Conservation (phyloP, 1,284 basidiomycete species). For the Ceratobasidium theobromae region DNA sequence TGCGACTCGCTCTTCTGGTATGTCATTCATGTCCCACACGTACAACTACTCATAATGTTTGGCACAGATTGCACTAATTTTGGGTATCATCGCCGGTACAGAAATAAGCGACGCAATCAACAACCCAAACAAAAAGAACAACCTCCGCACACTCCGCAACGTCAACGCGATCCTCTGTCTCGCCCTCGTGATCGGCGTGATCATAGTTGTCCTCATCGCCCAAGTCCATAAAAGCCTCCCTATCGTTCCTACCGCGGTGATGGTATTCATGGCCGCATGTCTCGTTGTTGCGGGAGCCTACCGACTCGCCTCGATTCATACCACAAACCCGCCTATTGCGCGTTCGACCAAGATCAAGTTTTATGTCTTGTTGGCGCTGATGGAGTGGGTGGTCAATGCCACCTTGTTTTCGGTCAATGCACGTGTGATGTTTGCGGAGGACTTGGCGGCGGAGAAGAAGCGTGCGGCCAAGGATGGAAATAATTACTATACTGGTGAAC, state of each 20-base stretch:
- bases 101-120: slow-evolving; percentile 16
- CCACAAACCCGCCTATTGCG: slow-evolving; percentile 2
- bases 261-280: slow-evolving; percentile 20
- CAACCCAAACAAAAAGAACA: slow-evolving; percentile 3
- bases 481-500: neutral
- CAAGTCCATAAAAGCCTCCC: slow-evolving; percentile 26
- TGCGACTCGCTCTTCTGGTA: slow-evolving; percentile 16
- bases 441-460: slow-evolving; percentile 20
- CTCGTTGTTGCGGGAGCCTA: slow-evolving; percentile 23
- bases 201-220: slow-evolving; percentile 20
- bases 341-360: slow-evolving; percentile 30
- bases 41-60: neutral
- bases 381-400: slow-evolving; percentile 30
- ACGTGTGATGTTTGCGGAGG: slow-evolving; percentile 24
- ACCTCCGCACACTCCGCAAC: slow-evolving; percentile 27
- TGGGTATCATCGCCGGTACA: slow-evolving; percentile 30
- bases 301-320: slow-evolving; percentile 24
- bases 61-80: neutral
- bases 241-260: slow-evolving; percentile 2
- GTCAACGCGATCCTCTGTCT: slow-evolving; percentile 31
- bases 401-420: slow-evolving; percentile 17
- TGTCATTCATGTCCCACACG: neutral
- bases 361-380: slow-evolving; percentile 26
- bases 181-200: slow-evolving; percentile 22
- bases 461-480: neutral